Evolutionary conservation across 352 stramenopile genomes (phyloP).

Genomic region (Phytophthora nicotianae): DNA sequence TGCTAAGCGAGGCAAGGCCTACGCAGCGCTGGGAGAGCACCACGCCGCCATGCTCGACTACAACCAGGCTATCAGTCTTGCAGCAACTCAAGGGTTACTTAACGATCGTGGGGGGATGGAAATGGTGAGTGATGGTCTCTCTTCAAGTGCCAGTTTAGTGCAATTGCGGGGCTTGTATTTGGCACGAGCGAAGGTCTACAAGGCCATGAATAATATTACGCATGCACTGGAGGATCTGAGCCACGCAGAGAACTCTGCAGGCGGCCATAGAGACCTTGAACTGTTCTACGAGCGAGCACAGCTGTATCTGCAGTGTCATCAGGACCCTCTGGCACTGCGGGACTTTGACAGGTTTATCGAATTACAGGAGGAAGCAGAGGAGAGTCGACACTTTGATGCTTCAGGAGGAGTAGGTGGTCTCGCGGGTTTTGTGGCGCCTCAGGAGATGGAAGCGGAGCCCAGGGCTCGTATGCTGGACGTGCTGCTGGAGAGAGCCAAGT

Average conservation of each 20-base stretch:
- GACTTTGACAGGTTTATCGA: conserved; percentile 78
- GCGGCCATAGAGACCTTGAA: conserved; percentile 58
- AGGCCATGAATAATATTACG: conserved; percentile 57
- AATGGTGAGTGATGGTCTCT: conserved; percentile 25
- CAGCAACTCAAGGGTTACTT: conserved; percentile 40
- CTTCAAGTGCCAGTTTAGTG: conserved; percentile 33
- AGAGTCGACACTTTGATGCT: conserved; percentile 43
- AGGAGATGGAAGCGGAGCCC: conserved; percentile 31
- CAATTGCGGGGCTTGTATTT: conserved; percentile 58
- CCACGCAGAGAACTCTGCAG: conserved; percentile 43
- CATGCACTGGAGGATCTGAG: conserved; percentile 62
- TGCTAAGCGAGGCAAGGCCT: conserved; percentile 66
- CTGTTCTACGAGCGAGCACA: conserved; percentile 67
- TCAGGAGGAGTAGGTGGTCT: conserved; percentile 39
- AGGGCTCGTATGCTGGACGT: conserved; percentile 52
- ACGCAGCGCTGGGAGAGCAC: conserved; percentile 57
- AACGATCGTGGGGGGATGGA: conserved; percentile 22
- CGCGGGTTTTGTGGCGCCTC: conserved; percentile 30
- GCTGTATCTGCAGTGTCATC: conserved; percentile 52
- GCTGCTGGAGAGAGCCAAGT: conserved; percentile 58
- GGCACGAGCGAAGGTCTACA: conserved; percentile 57
- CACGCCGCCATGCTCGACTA: conserved; percentile 68
- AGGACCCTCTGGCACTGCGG: conserved; percentile 49
- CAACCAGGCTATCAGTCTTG: conserved; percentile 62
- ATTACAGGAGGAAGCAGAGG: conserved; percentile 56